A percentile compares a stretch with the other conserved stretches of the same genome.
These are phyloP conservation scores for Aspergillus tanneri DNA, from an alignment of 2,329 filamentous ascomycete genomes.

Conservation along the genomic window DNA sequence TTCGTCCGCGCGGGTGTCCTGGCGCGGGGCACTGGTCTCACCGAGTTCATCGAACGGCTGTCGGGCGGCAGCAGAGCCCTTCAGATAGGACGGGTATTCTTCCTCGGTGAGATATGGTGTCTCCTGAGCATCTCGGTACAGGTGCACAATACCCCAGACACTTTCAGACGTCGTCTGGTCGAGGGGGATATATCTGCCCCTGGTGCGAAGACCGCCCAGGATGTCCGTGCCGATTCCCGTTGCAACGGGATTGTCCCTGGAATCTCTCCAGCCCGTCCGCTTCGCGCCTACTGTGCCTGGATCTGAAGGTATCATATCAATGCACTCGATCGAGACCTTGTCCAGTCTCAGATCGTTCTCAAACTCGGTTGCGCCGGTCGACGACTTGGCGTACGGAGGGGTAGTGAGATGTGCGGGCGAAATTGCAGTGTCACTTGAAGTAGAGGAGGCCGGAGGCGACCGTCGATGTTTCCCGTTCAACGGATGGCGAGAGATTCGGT, in stretches of 20 bases:
- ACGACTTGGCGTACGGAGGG: constrained; percentile 22
- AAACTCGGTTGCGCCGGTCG: constrained; percentile 18
- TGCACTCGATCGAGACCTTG: constrained; percentile 72
- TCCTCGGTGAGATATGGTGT: constrained; percentile 57
- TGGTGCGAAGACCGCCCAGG: constrained; percentile 70
- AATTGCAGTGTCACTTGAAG: constrained; percentile 12
- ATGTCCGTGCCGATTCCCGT: constrained; percentile 52
- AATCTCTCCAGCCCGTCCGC: constrained; percentile 23
- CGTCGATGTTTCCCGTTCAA: constrained; percentile 14
- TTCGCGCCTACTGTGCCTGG: constrained; percentile 26
- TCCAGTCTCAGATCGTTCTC: constrained; percentile 76
- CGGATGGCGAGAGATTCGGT: constrained; percentile 11
- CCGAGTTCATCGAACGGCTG: constrained; percentile 27
- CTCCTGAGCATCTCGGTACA: constrained; percentile 84
- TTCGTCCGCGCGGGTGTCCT: constrained; percentile 11
- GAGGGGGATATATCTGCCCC: constrained; percentile 73
- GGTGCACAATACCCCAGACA: constrained; percentile 89
- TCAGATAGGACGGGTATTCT: constrained; percentile 45
- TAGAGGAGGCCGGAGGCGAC: not conserved
- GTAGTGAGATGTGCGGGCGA: constrained; percentile 5
- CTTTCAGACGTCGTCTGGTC: constrained; percentile 71
- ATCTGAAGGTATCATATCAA: constrained; percentile 63
- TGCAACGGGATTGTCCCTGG: constrained; percentile 42
- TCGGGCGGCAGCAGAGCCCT: constrained; percentile 38
- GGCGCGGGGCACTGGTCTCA: constrained; percentile 19